These are phyloP conservation scores for Gossypium stocksii DNA, from an alignment of 345 rosid genomes.

Conservation along the genomic window DNA sequence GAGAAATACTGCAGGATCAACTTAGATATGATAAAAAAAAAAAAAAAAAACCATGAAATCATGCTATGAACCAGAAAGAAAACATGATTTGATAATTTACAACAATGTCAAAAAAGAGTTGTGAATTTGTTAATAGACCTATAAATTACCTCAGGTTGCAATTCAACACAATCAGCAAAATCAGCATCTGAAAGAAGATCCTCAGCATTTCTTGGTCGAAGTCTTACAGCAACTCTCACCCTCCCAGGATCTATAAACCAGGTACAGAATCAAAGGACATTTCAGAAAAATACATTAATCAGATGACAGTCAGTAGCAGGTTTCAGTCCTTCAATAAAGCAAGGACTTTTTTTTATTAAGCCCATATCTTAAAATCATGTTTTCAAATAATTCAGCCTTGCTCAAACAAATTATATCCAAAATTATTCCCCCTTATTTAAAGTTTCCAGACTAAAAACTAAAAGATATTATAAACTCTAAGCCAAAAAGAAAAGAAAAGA, in stretches of 20 bases:
- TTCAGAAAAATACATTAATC: neutral
- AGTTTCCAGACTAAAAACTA: neutral
- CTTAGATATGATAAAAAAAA: neutral
- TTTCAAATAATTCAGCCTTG: neutral
- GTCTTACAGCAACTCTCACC: constrained; percentile 84
- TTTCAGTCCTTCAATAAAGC: neutral
- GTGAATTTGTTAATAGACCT: neutral
- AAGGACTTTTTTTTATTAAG: neutral
- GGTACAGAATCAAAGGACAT: neutral
- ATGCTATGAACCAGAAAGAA: neutral
- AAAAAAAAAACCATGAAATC: neutral
- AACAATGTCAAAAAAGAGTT: neutral
- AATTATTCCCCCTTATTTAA: neutral
- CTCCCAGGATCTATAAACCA: constrained; percentile 60
- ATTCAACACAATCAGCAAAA: constrained; percentile 77
- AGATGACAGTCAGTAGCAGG: neutral
- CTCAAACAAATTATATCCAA: neutral
- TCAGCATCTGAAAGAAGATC: constrained; percentile 77
- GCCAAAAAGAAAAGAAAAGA: neutral
- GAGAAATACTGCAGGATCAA: neutral
- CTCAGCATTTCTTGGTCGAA: constrained; percentile 70
- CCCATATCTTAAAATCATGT: neutral
- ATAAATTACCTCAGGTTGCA: constrained; percentile 72
- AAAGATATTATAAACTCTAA: neutral
- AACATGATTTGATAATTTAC: constrained; percentile 1